Base-by-base conservation (phyloP, 2,329 filamentous ascomycete genomes). In the Botryosphaeria agaves region DNA sequence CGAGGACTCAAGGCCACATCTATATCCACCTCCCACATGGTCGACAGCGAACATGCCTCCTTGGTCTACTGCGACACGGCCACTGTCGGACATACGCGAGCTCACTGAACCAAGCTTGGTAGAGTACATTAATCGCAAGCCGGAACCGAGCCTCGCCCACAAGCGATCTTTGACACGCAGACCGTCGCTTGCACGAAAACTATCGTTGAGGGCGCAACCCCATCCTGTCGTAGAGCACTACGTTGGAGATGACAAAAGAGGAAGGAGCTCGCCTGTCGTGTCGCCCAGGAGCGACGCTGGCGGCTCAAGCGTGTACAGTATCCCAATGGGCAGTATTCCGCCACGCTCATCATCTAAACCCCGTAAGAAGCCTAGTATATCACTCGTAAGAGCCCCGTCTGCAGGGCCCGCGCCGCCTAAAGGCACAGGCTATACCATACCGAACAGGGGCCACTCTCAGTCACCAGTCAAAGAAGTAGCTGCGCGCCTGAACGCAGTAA, bases 31-130 rank as follows among this genome's bases (percentile, higher is more conserved):
- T 18, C 28, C 28, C 4, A 7, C 28, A 5, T 29, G 28, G 28
- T 29, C 28, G 7, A 29, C 28, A 11, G 28, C 28, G 20, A 18
- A 7, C 12, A 29, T 29, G 5, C 28, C 28, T 6, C 28, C 28
- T 6, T 29, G 28, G 28, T 43, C 47, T 7, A 47, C 49, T 6
- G 46, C 51, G 29, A 40, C 49, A 25, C 53, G 60, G 27, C 57
- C 59, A 26, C 41, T 64, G 17, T 64, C 60, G 26, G 60, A 64
- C 37, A 64, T 64, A 33, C 55, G 59, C 36, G 60, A 63, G 38
- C 46, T 61, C 38, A 64, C 59, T 7, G 60, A 63, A 40, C 58
- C 60, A 17, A 62, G 57, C 36, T 40, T 63, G 14, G 51, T 50
- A 12, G 56, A 61, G 8, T 38, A 46, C 26, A 23, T 18, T 14